Base-by-base conservation (phyloP, 768 basidiomycete genomes). In the Tulasnella sp. region DNA sequence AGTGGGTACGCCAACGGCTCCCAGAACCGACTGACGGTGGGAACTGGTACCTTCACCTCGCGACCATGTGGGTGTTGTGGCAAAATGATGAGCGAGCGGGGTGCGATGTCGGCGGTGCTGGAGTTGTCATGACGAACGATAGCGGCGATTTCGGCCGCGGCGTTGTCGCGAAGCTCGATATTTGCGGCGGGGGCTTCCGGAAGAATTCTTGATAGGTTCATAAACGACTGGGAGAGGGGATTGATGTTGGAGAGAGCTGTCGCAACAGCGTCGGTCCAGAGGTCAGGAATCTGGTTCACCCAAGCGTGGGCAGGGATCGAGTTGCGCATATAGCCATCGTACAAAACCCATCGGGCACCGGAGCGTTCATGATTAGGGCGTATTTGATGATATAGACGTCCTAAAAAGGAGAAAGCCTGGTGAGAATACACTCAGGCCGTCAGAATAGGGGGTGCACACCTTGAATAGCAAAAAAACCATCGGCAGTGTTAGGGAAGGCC, bases 1-100 rank as follows among this genome's bases (percentile, higher is more conserved):
- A 85, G 78, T 1, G 85, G 84, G 77, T 85, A 85, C 0, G 80
- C 79, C 0, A 85, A 76, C 0, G 85, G 84, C 71, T 85, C 84
- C 82, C 83, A 85, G 8, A 84, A 67, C 0, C 81, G 80, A 40
- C 83, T 83, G 15, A 80, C 42, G 11, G 79, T 82, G 0, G 82
- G 72, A 34, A 84, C 81, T 1, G 71, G n/a, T 3, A 76, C 40
- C 58, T 64, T 75, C 1, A 42, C 39, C 3, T 67, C 54, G 29
- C 42, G 36, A 7, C 69, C 42, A 25, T 54, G 52, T 12, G 39
- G 42, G 15, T 36, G 39, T 29, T 71, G 36, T 7, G 37, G 39
- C 22, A 73, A 2, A 34, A 72, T 52, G 22, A 72, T 40, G 17
- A 49, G 54, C 7, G 37, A 37, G 40, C 70, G 34, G 2, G 70